Base-by-base conservation (phyloP, 345 rosid genomes). In the Salix koriyanagi region DNA sequence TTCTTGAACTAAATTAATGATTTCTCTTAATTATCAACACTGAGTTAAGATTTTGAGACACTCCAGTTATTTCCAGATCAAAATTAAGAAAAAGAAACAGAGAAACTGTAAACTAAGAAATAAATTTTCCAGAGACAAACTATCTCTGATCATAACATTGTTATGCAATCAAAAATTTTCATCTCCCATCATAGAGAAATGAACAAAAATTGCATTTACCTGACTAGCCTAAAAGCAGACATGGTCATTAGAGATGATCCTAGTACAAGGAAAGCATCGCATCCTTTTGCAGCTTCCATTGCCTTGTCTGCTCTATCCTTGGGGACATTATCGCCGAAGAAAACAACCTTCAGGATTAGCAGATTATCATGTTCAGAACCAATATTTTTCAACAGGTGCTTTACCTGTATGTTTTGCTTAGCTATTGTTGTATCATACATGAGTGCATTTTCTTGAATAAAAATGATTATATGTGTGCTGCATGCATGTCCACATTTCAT, bases 221-320 rank as follows among this genome's bases (percentile, higher is more conserved):
- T 90, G 81, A 91, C 82, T 44, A 95, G 94, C 61, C 96, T 91
- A 81, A 71, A 95, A 65, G 99, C 97, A 48, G 94, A 95, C 94
- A 93, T 92, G 54, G 99, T 95, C 97, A 95, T 95, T 71, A 91
- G 70, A 54, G 97, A 90, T 64, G 99, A 91, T 79, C 99, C 99
- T 68, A 95, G 78, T 52, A 86, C 88, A 30, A 95, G 94, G 78
- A 90, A 91, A 65, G 96, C 94, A 85, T 95, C 93, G 6, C 96
- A 88, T 46, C 71, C 86, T 84, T 86, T 95, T 14, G 96, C 92
- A 86, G 84, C 89, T 80, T 86, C 88, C 89, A 91, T 87, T 75
- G 95, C 99, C 73, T 75, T 89, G 60, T 85, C 88, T 72, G 97
- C 99, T 84, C 93, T 86, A 39, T 90, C 94, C 88, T 90, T 95